Evolutionary conservation across 352 stramenopile species (phyloP).

Genomic region (Pythium biforme): DNA sequence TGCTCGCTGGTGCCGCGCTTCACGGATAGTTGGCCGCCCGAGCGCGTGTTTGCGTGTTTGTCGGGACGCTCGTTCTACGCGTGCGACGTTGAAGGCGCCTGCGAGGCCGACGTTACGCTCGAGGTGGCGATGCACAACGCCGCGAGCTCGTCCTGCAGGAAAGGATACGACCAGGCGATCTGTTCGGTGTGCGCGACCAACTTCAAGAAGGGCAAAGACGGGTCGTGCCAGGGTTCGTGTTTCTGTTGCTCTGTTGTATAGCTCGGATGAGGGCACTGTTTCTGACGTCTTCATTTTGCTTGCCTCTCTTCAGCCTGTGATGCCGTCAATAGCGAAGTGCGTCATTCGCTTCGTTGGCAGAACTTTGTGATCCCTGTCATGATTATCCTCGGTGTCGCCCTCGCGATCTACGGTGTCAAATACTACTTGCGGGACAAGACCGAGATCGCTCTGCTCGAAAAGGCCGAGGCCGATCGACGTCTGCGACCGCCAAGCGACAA

Average conservation of each 20-base stretch:
- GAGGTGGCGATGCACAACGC: constrained; percentile 22
- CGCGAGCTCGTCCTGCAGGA: constrained; percentile 37
- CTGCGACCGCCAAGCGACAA: constrained; percentile 32
- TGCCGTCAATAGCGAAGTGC: constrained; percentile 47
- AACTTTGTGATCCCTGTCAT: constrained; percentile 73
- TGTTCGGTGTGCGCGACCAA: constrained; percentile 61
- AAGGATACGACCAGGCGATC: constrained; percentile 57
- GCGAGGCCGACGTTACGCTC: constrained; percentile 48
- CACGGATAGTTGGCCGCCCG: constrained; percentile 52
- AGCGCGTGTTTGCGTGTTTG: constrained; percentile 61
- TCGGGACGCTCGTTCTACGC: constrained; percentile 56
- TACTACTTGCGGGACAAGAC: constrained; percentile 61
- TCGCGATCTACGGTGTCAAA: constrained; percentile 37
- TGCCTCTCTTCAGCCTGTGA: constrained; percentile 38
- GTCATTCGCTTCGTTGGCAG: constrained; percentile 55
- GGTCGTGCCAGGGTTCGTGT: constrained; percentile 56
- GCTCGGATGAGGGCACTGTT: background rate
- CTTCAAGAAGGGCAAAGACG: constrained; percentile 57
- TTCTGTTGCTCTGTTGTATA: background rate
- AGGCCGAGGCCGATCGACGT: constrained; percentile 57
- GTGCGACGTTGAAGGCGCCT: constrained; percentile 59
- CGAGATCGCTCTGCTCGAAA: constrained; percentile 56
- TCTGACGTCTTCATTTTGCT: background rate
- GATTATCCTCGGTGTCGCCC: constrained; percentile 35
- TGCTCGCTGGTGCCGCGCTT: constrained; percentile 41